Conservation (phyloP, 2,329 filamentous ascomycete genomes). For the Stachybotrys chartarum region DNA sequence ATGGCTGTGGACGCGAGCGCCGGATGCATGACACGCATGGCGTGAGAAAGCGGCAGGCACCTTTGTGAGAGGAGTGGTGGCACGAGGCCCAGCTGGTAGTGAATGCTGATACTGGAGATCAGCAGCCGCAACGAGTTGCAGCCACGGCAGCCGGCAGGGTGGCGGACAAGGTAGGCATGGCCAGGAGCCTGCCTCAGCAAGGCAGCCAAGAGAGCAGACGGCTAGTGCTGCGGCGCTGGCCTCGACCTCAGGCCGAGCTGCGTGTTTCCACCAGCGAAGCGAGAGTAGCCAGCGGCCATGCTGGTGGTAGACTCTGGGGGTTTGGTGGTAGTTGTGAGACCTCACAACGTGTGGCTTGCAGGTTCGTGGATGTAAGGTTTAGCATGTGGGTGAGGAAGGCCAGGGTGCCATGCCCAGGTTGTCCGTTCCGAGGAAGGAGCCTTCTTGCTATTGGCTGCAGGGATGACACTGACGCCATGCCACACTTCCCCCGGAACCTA, state of each 20-base stretch:
- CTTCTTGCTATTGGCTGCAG: not conserved
- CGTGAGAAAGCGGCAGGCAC: not conserved
- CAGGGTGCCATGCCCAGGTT: not conserved
- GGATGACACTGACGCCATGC: not conserved
- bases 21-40: not conserved
- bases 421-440: not conserved
- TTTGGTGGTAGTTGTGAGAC: no score
- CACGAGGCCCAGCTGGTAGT: not conserved
- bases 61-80: not conserved
- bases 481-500: not conserved
- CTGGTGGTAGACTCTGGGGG: no score
- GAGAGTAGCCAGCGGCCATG: no score
- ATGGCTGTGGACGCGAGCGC: not conserved
- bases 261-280: no score
- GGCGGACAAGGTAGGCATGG: not conserved
- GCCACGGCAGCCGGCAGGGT: not conserved
- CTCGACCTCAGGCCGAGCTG: no score
- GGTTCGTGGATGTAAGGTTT: not conserved
- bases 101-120: not conserved
- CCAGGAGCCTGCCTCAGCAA: not conserved
- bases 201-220: no score
- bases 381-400: not conserved
- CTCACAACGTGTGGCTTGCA: no score
- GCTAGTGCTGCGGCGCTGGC: no score
- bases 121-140: not conserved